Evolutionary conservation across 371 early-diverging fungal genomes (phyloP).

Genomic region (Mortierella sp.): DNA sequence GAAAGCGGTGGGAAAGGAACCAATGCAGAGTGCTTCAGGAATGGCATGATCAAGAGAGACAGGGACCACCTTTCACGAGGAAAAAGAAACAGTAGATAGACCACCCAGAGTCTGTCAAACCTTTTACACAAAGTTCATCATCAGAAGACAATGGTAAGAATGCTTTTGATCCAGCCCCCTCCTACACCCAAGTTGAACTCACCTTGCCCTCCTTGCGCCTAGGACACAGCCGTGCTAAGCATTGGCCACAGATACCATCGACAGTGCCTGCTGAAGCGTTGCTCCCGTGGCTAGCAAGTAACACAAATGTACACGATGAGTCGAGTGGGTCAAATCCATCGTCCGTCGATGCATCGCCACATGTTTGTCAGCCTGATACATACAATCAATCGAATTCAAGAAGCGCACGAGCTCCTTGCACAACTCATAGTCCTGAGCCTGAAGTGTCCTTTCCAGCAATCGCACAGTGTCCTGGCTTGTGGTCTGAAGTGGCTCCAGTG

Average conservation of each 20-base stretch:
- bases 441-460: conserved; percentile 78
- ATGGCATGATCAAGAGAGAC: not conserved
- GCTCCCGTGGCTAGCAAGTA: conserved; percentile 43
- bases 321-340: not conserved
- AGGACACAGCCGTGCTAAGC: not conserved
- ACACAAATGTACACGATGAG: not conserved
- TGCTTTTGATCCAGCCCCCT: no score
- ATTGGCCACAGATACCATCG: conserved; percentile 40
- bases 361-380: conserved; percentile 35
- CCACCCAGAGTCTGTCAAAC: conserved; percentile 33
- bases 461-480: conserved; percentile 70
- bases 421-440: conserved; percentile 81
- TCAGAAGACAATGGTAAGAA: conserved; percentile 12
- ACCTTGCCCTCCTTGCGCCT: not conserved
- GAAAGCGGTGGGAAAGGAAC: not conserved
- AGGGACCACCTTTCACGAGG: not conserved
- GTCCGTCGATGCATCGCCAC: not conserved
- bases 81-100: not conserved
- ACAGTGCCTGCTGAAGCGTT: conserved; percentile 47
- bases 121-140: conserved; percentile 54
- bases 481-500: conserved; percentile 71
- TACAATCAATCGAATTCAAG: conserved; percentile 82
- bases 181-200: no score
- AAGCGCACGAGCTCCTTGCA: conserved; percentile 86
- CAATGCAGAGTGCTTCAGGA: not conserved